Evolutionary conservation across 2,329 filamentous ascomycete species (phyloP).

Genomic region (Aquanectria penicillioides): DNA sequence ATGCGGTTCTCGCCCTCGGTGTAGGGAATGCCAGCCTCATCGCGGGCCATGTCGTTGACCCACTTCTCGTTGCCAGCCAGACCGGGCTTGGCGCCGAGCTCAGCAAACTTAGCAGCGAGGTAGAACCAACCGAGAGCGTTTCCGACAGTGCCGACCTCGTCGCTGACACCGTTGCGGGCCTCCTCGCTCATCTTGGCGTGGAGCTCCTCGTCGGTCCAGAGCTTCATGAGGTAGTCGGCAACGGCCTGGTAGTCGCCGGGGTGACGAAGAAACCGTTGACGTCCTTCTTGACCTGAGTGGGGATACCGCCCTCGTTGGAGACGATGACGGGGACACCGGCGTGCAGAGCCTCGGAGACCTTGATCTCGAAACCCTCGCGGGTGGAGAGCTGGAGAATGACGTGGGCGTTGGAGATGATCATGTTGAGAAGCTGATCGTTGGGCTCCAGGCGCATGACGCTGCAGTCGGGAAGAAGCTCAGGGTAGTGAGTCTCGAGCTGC

Average conservation of each 20-base stretch:
- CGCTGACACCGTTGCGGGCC: constrained; percentile 74
- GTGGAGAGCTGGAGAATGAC: constrained; percentile 83
- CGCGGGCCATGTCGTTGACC: constrained; percentile 54
- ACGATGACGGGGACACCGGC: constrained; percentile 83
- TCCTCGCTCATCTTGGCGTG: constrained; percentile 74
- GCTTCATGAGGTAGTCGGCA: constrained; percentile 70
- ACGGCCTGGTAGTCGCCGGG: constrained; percentile 75
- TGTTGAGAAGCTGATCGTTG: constrained; percentile 83
- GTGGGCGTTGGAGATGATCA: constrained; percentile 75
- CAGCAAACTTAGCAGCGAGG: constrained; percentile 73
- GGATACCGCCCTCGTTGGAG: constrained; percentile 80
- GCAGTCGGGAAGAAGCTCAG: constrained; percentile 71
- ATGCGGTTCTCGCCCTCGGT: constrained; percentile 68
- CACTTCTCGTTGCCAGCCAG: constrained; percentile 65
- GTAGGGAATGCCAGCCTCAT: constrained; percentile 69
- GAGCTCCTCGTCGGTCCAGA: constrained; percentile 73
- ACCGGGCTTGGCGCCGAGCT: constrained; percentile 57
- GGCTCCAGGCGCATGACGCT: constrained; percentile 81
- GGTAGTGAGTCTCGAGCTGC: constrained; percentile 71
- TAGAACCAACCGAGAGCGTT: constrained; percentile 83
- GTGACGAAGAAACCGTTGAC: constrained; percentile 80
- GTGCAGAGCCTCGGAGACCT: constrained; percentile 84
- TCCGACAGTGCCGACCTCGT: constrained; percentile 84
- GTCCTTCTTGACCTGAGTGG: constrained; percentile 77
- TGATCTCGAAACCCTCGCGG: constrained; percentile 86